Base-by-base conservation (phyloP, 148 eudicot species). In the Hydrangea macrophylla region DNA sequence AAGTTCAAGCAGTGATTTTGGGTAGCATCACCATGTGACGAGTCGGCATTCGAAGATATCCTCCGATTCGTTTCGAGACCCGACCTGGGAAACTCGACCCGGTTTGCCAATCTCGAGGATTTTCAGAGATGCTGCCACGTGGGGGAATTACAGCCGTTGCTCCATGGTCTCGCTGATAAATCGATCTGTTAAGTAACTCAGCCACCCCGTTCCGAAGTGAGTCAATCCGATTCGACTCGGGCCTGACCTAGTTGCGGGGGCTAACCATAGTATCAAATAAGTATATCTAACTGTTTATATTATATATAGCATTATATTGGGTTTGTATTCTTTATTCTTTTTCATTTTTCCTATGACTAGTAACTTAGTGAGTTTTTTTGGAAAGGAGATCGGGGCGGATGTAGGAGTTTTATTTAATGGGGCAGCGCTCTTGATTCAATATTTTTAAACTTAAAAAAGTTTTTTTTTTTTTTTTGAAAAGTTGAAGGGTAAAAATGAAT, bases 71-170 rank as follows among this genome's bases (percentile, higher is more conserved):
- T 80, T 8, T 44, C 83, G 28, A 70, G 48, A 9, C 23, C 67
- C 36, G 76, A 67, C 5, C 37, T 68, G 11, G 2, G 22, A 9
- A 58, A 44, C 64, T 48, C 72, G 30, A 71, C 9, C 36, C 58
- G 56, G 36, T n/a, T 55, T n/a, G 30, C 33, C 26, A 42, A 67
- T 15, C 63, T 70, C 37, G 79, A 58, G 42, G 75, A 70, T 10
- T 54, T 76, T 17, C 60, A 39, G 44, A 72, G 68, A 53, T 64
- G 70, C 37, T 68, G 80, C 74, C 74, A 64, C 55, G 76, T 57
- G 31, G 74, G 25, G 13, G 75, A 80, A 60, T 54, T 78, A 22
- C 56, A 72, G 25, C 83, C 83, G 74, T 37, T 80, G 69, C 59
- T 80, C 5, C 56, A 24, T 23, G 72, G 72, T 2, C 28, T 72